Evolutionary conservation across 345 rosid genomes (phyloP), one percentile per base, ranked within the genome.

Genomic region (Capsella bursapastoris): DNA sequence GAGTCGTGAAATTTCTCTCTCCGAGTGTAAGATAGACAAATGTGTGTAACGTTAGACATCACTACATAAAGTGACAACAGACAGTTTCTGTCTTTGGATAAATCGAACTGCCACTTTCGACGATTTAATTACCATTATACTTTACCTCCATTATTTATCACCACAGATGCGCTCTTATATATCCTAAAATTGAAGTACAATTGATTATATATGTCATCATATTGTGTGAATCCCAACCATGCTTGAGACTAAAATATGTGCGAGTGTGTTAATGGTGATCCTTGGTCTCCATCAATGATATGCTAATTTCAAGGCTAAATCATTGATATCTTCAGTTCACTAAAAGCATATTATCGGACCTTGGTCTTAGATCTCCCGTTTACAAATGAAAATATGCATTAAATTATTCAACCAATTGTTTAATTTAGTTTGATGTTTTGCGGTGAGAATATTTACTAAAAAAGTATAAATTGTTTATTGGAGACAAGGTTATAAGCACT

Each of bases 41-140:
- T 72, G 68, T 78, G 81, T 78, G 77, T 68, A 78, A 78, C 74
- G 77, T 73, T 73, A 73, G 66, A 67, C 78, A 72, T 78, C 81
- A 78, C 78, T 53, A 51, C 61, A 72, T 71, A 78, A 72, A 78
- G 78, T 60, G 69, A 61, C 77, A 66, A 25, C 74, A 73, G 74
- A 78, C 77, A 67, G 70, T 73, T 78, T 78, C 81, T 73, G 64
- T 59, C 34, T 73, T 66, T 52, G 59, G 78, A 73, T 78, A 72
- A 67, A 60, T 78, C 70, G 74, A 78, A 78, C 81, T 78, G 70
- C 81, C 78, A 78, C 81, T 73, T 78, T 78, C 73, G 9, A 40
- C 29, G 14, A 25, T 71, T 61, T 66, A 65, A 31, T 64, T 71
- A 58, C 57, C 50, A 65, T 71, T 65, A 22, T 66, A 53, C 57